Percentiles rank a stretch among this genome's conserved stretches.
Conservation (phyloP, 371 early-diverging fungal species). For the Mucor sp. region DNA sequence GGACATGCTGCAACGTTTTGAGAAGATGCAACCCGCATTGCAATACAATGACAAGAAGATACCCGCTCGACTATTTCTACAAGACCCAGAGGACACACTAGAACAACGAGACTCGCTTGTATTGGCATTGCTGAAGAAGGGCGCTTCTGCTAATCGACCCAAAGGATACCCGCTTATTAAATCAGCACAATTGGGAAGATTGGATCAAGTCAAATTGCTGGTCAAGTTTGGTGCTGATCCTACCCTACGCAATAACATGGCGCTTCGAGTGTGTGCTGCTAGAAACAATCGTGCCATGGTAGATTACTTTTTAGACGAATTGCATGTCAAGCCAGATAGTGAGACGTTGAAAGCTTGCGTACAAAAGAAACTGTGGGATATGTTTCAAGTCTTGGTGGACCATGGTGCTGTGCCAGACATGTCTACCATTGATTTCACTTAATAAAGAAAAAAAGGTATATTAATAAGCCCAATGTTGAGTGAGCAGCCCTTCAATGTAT, state of each 20-base stretch:
- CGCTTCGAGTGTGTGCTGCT: slow-evolving; percentile 46
- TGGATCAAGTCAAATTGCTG: slow-evolving; percentile 46
- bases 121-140: slow-evolving; percentile 33
- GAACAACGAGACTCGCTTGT: slow-evolving; percentile 22
- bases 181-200: slow-evolving; percentile 44
- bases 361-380: slow-evolving; percentile 44
- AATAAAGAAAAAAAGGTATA: too few relatives aligned
- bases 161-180: slow-evolving; percentile 60
- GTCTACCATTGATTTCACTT: slow-evolving; percentile 33
- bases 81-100: slow-evolving; percentile 3
- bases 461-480: too few relatives aligned
- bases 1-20: slow-evolving; percentile 26
- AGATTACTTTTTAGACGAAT: slow-evolving; percentile 44
- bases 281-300: slow-evolving; percentile 46
- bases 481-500: too few relatives aligned
- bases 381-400: slow-evolving; percentile 50
- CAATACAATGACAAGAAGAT: slow-evolving; percentile 29
- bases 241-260: slow-evolving; percentile 43
- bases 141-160: slow-evolving; percentile 46
- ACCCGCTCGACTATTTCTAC: slow-evolving; percentile 39
- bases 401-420: slow-evolving; percentile 56
- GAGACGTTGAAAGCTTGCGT: slow-evolving; percentile 46
- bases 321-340: slow-evolving; percentile 45
- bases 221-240: slow-evolving; percentile 51
- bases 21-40: slow-evolving; percentile 11